Evolutionary conservation across 1,284 basidiomycete genomes (phyloP).

Genomic region (Ustilago lituana): DNA sequence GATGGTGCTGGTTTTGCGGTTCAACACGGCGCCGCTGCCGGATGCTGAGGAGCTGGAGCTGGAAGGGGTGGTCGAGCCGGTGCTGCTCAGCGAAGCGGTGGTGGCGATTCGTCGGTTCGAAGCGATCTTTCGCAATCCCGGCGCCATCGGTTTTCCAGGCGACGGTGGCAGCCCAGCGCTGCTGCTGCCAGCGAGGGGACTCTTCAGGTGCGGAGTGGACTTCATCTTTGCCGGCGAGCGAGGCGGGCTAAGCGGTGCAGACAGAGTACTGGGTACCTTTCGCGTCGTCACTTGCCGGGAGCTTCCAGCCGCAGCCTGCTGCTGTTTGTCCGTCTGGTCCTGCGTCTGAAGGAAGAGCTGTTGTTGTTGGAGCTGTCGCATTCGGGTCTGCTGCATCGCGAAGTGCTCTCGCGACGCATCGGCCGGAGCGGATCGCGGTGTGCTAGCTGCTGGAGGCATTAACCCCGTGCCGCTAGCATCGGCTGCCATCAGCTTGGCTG

Average conservation of each 20-base stretch:
- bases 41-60: constrained; percentile 24
- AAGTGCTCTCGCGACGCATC: constrained; percentile 27
- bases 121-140: constrained; percentile 48
- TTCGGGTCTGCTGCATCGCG: constrained; percentile 25
- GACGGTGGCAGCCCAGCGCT: constrained; percentile 21
- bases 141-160: constrained; percentile 15
- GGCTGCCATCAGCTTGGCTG: constrained; percentile 23
- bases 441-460: constrained; percentile 27
- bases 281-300: constrained; percentile 18
- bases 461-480: constrained; percentile 7
- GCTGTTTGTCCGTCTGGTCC: constrained; percentile 5
- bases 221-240: constrained; percentile 49
- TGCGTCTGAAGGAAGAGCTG: constrained; percentile 31
- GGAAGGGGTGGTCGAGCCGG: constrained; percentile 14
- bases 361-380: constrained; percentile 43
- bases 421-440: constrained; percentile 34
- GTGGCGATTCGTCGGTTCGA: constrained; percentile 44
- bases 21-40: constrained; percentile 1
- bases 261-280: constrained; percentile 25
- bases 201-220: constrained; percentile 47
- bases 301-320: constrained; percentile 3
- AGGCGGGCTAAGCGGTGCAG: constrained; percentile 36
- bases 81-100: constrained; percentile 3
- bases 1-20: constrained; percentile 15
- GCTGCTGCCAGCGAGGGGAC: constrained; percentile 7